Percentiles rank a stretch among this genome's conserved stretches.
These are phyloP conservation scores for Lentinula novae-zelandiae DNA, from an alignment of 1,284 basidiomycete species.

Conservation along the genomic window DNA sequence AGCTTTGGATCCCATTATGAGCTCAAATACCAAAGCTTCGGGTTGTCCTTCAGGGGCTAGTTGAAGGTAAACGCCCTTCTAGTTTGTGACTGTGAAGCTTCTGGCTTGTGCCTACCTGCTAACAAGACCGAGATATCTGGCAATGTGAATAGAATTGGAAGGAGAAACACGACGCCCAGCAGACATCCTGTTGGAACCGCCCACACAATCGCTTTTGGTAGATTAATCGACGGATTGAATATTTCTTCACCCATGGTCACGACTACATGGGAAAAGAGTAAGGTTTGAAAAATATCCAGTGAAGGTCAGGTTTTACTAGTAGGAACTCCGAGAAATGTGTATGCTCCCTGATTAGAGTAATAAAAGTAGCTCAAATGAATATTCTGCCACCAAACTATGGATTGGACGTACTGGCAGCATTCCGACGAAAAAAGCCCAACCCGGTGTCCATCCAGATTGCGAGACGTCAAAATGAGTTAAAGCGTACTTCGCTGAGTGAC, in stretches of 20 bases:
- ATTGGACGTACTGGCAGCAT: slow-evolving; percentile 40
- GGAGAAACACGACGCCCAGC: slow-evolving; percentile 57
- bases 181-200: slow-evolving; percentile 62
- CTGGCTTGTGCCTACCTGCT: slow-evolving; percentile 30
- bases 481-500: slow-evolving; percentile 43
- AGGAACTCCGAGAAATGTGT: slow-evolving; percentile 48
- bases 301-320: slow-evolving; percentile 37
- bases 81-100: not conserved
- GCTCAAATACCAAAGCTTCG: slow-evolving; percentile 62
- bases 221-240: slow-evolving; percentile 48
- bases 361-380: not conserved
- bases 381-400: not conserved
- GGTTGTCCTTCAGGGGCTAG: slow-evolving; percentile 59
- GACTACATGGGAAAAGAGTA: slow-evolving; percentile 27
- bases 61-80: not conserved
- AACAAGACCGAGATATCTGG: slow-evolving; percentile 54
- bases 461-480: slow-evolving; percentile 46
- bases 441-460: slow-evolving; percentile 51
- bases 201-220: slow-evolving; percentile 57
- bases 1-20: slow-evolving; percentile 55
- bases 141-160: slow-evolving; percentile 68
- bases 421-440: slow-evolving; percentile 58
- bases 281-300: not conserved
- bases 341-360: slow-evolving; percentile 29
- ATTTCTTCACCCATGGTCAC: slow-evolving; percentile 67